Percentiles rank a stretch among this genome's conserved stretches.
phyloP scores from a whole-genome alignment of 805 yeast genomes.

The Komagataella populi region DNA sequence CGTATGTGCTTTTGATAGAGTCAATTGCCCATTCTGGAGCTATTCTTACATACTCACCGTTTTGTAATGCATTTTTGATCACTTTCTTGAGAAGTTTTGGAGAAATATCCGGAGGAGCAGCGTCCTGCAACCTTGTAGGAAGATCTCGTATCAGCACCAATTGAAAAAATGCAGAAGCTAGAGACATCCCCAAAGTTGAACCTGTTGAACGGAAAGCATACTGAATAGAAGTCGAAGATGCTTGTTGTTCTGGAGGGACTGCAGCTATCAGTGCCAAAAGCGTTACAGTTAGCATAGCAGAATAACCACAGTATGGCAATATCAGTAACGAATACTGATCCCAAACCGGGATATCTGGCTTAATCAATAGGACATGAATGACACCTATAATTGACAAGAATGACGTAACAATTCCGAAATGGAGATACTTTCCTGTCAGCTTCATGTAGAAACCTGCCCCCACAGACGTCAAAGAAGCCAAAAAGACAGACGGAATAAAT shows the following conservation, averaged over 20 bases:
- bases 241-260: slow-evolving; percentile 53
- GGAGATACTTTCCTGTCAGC: slow-evolving; percentile 44
- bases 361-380: slow-evolving; percentile 19
- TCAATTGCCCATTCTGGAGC: slow-evolving; percentile 40
- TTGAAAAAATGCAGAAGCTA: slow-evolving; percentile 53
- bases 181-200: slow-evolving; percentile 49
- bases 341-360: slow-evolving; percentile 19
- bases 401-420: slow-evolving; percentile 28
- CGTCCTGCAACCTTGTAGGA: slow-evolving; percentile 11
- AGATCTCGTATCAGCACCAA: slow-evolving; percentile 21
- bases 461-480: slow-evolving; percentile 44
- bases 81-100: slow-evolving; percentile 20
- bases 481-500: slow-evolving; percentile 46
- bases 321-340: slow-evolving; percentile 29
- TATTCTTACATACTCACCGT: slow-evolving; percentile 35
- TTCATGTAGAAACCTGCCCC: slow-evolving; percentile 56
- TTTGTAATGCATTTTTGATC: slow-evolving; percentile 39
- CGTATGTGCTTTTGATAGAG: slow-evolving; percentile 38
- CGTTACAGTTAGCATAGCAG: slow-evolving; percentile 52
- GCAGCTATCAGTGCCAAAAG: slow-evolving; percentile 59
- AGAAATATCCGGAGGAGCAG: neutral
- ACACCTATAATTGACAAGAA: slow-evolving; percentile 31
- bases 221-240: slow-evolving; percentile 53
- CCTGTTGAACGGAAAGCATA: slow-evolving; percentile 57
- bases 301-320: slow-evolving; percentile 40